Base-by-base conservation (phyloP, 1,284 basidiomycete genomes). In the Tilletia caries region DNA sequence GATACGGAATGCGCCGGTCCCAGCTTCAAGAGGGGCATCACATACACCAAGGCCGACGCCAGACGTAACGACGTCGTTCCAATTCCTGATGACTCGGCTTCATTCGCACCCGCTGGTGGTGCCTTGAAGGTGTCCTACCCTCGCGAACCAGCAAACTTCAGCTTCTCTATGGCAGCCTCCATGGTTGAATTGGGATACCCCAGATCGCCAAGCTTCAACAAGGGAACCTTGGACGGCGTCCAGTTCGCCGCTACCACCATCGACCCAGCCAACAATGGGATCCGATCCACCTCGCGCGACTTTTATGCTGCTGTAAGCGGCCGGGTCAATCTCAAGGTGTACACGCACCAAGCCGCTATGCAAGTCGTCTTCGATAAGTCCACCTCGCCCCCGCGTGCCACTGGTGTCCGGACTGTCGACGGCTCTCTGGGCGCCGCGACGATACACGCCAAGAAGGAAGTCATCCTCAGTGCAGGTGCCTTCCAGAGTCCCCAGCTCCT, bases 311-410 rank as follows among this genome's bases (percentile, higher is more conserved):
- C 66, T 54, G 41, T 66, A 20, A 65, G 70, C 0, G 68, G 70
- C 32, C 70, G 78, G 12, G 29, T 72, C 32, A 83, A 83, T 66
- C 68, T 83, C 65, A 72, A 75, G 13, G 76, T 83, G 23, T 67
- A 77, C 60, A 77, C 76, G 41, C 64, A 74, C 12, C 76, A 75
- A 1, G 71, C 75, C 6, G 80, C 76, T 3, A 80, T 79, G 68
- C 78, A 76, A 67, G 72, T 83, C 52, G 58, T 72, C 43, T 79
- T 83, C 25, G 68, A 87, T 58, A 79, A 80, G 0, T 68, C 83
- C 1, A 33, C 29, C 29, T 41, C 62, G n/a, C 29, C 29, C 15
- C 62, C 62, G 10, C 62, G 62, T 10, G 77, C 76, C 25, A 73
- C 64, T 15, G 70, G 73, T 32, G 76, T 80, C 10, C 65, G 70